Percentiles rank a stretch among this genome's conserved stretches.
Conservation (phyloP, 129 eudicot species). For the Pseudognaphalium luteoalbum region DNA sequence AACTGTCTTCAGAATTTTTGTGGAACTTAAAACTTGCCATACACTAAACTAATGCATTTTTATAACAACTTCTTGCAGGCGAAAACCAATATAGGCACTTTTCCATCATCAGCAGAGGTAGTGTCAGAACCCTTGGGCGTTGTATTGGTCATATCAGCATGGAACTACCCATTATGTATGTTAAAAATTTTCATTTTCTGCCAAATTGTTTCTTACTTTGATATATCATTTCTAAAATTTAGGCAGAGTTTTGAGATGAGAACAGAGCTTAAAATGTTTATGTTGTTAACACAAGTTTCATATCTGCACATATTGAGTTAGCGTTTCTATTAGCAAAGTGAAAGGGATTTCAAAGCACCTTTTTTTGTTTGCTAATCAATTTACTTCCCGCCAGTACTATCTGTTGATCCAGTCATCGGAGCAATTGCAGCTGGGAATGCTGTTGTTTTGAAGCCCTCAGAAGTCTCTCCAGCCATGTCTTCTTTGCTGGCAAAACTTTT, state of each 20-base stretch:
- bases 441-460: constrained; percentile 87
- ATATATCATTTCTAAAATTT: background rate
- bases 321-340: background rate
- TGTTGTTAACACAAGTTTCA: too few relatives aligned
- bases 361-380: constrained; percentile 3
- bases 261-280: background rate
- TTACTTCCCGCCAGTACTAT: constrained; percentile 48
- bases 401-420: constrained; percentile 88
- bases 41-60: constrained; percentile 11
- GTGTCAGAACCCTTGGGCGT: constrained; percentile 89
- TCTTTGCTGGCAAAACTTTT: constrained; percentile 61
- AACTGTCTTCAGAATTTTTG: constrained; percentile 21
- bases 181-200: constrained; percentile 14
- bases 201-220: constrained; percentile 10
- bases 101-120: constrained; percentile 81
- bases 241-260: background rate
- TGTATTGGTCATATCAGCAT: constrained; percentile 80
- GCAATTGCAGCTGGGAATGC: constrained; percentile 98
- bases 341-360: background rate
- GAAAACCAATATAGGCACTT: constrained; percentile 57
- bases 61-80: constrained; percentile 53
- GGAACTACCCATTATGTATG: constrained; percentile 96
- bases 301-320: too few relatives aligned
- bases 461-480: constrained; percentile 78
- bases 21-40: constrained; percentile 11